Conservation (phyloP, 352 stramenopile genomes). For the Elongisporangium prolatum region DNA sequence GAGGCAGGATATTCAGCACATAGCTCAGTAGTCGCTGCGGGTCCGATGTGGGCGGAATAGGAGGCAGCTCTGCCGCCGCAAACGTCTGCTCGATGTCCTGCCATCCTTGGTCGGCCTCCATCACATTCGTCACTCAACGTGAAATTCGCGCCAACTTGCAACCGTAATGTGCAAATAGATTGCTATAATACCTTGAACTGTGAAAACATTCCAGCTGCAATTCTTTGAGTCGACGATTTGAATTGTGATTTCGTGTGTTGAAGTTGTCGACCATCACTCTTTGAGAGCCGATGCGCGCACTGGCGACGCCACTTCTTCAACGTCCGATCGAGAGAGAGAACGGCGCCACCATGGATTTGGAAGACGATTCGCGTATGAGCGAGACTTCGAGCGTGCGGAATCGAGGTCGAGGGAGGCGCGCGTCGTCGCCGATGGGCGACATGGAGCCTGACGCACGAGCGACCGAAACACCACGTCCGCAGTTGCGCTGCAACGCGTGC, state of each 20-base stretch:
- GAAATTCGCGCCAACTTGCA: slow-evolving; percentile 2
- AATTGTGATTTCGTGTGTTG: slow-evolving; percentile 24
- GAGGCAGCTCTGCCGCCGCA: slow-evolving; percentile 41
- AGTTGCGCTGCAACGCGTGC: slow-evolving; percentile 72
- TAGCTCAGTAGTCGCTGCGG: slow-evolving; percentile 71
- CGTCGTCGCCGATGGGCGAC: slow-evolving; percentile 30
- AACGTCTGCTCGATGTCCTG: slow-evolving; percentile 52
- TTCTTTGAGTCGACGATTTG: slow-evolving; percentile 8
- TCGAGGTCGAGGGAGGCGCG: slow-evolving; percentile 22
- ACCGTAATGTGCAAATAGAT: neutral
- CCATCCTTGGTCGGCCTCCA: slow-evolving; percentile 28
- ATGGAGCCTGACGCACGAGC: slow-evolving; percentile 34
- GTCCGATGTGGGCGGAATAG: slow-evolving; percentile 67
- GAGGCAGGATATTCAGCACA: slow-evolving; percentile 66
- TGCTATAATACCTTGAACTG: neutral
- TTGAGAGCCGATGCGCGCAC: slow-evolving; percentile 3
- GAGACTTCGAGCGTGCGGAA: slow-evolving; percentile 64
- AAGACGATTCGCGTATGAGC: slow-evolving; percentile 65
- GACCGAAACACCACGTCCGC: slow-evolving; percentile 18
- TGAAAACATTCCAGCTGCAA: neutral
- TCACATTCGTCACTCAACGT: slow-evolving; percentile 9
- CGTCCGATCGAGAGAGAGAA: neutral
- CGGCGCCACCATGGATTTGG: slow-evolving; percentile 19
- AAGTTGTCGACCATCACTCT: slow-evolving; percentile 45
- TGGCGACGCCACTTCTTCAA: neutral